Conservation (phyloP, 805 yeast genomes). For the Ogataea sp. region DNA sequence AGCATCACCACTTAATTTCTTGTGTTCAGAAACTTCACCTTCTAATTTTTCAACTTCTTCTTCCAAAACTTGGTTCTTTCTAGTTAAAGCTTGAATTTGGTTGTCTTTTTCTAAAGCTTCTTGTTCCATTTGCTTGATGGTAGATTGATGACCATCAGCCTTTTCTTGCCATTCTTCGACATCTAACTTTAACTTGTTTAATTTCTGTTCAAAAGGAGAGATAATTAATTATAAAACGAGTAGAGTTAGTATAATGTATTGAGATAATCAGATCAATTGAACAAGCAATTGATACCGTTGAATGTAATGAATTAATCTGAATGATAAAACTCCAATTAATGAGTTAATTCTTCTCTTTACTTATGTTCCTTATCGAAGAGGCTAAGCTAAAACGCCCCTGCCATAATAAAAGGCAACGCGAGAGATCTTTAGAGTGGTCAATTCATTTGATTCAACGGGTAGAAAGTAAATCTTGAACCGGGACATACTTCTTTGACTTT, state of each 20-base stretch:
- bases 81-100: constrained; percentile 85
- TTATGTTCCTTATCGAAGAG: too few species aligned
- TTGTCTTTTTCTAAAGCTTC: constrained; percentile 89
- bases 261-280: too few species aligned
- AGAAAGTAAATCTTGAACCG: too few species aligned
- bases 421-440: too few species aligned
- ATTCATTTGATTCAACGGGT: too few species aligned
- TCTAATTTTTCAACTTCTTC: constrained; percentile 75
- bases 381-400: background rate
- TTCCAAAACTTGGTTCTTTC: constrained; percentile 87
- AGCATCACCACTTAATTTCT: constrained; percentile 86
- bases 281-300: too few species aligned
- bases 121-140: constrained; percentile 87
- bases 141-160: constrained; percentile 76
- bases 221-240: too few species aligned
- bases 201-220: too few species aligned
- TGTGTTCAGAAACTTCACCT: constrained; percentile 61
- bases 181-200: constrained; percentile 83
- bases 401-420: too few species aligned
- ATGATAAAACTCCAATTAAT: too few species aligned
- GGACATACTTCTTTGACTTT: constrained; percentile 43
- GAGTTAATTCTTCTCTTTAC: too few species aligned
- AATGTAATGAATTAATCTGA: too few species aligned
- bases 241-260: background rate
- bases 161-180: constrained; percentile 97